Evolutionary conservation across 1,284 basidiomycete species (phyloP).

Genomic region (Cryptococcus deneoformans): DNA sequence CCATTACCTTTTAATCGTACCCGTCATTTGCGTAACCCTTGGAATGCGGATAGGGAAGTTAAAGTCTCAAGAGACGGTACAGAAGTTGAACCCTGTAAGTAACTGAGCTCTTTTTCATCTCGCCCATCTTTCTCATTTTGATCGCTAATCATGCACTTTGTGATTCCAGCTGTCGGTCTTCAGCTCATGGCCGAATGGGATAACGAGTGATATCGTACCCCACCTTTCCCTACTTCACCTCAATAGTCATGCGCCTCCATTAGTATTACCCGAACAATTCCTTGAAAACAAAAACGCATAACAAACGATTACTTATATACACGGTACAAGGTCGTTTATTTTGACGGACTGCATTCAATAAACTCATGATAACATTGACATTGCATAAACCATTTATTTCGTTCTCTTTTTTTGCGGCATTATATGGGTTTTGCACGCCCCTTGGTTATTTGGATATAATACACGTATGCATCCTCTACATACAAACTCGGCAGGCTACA

Average conservation of each 20-base stretch:
- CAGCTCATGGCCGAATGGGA: constrained; percentile 75
- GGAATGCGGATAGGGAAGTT: constrained; percentile 87
- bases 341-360: too few relatives aligned
- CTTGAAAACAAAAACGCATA: too few relatives aligned
- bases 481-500: too few relatives aligned
- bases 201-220: constrained; percentile 20
- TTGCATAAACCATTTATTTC: neutral
- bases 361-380: neutral
- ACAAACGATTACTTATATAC: too few relatives aligned
- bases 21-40: constrained; percentile 80
- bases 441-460: neutral
- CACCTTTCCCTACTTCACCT: neutral
- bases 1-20: constrained; percentile 75
- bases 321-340: too few relatives aligned
- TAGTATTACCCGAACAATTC: too few relatives aligned
- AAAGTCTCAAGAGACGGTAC: constrained; percentile 92
- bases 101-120: neutral
- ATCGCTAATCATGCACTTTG: neutral
- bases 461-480: neutral
- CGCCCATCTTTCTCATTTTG: neutral
- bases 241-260: too few relatives aligned
- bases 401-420: neutral
- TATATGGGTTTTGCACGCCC: neutral
- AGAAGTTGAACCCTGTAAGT: constrained; percentile 71
- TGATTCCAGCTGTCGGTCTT: constrained; percentile 58